Conservation (phyloP, 73 alveolate species). For the Paramecium caudatum region DNA sequence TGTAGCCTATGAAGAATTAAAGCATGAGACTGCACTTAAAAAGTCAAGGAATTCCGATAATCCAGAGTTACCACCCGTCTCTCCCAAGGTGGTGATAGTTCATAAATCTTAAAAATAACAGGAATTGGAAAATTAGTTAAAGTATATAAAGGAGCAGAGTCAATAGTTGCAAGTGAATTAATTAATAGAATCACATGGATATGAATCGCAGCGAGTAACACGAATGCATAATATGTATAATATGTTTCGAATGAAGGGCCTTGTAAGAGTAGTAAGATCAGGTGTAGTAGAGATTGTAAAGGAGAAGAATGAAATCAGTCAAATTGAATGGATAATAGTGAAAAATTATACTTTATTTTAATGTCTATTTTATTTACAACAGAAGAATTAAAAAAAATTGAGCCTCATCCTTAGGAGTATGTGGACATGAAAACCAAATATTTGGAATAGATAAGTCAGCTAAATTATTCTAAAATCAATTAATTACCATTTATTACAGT, state of each 20-base stretch:
- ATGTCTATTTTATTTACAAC: slow-evolving; percentile 21
- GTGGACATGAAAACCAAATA: slow-evolving; percentile 22
- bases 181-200: slow-evolving; percentile 50
- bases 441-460: background rate
- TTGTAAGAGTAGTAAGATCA: slow-evolving; percentile 19
- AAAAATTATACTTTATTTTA: background rate
- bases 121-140: slow-evolving; percentile 10
- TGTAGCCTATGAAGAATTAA: slow-evolving; percentile 43
- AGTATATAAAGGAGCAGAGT: slow-evolving; percentile 9
- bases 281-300: slow-evolving; percentile 20
- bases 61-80: background rate
- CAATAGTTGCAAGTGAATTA: background rate
- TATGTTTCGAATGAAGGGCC: background rate
- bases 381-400: slow-evolving; percentile 29
- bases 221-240: background rate
- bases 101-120: slow-evolving; percentile 1
- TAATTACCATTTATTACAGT: background rate
- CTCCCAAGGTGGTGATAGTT: background rate
- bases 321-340: slow-evolving; percentile 2
- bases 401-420: slow-evolving; percentile 35
- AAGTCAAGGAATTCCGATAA: background rate
- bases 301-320: slow-evolving; percentile 50
- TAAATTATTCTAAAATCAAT: background rate
- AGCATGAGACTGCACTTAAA: slow-evolving; percentile 8
- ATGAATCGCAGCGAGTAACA: background rate